Conservation (phyloP, 2,329 filamentous ascomycete genomes). For the Colletotrichum sp. region DNA sequence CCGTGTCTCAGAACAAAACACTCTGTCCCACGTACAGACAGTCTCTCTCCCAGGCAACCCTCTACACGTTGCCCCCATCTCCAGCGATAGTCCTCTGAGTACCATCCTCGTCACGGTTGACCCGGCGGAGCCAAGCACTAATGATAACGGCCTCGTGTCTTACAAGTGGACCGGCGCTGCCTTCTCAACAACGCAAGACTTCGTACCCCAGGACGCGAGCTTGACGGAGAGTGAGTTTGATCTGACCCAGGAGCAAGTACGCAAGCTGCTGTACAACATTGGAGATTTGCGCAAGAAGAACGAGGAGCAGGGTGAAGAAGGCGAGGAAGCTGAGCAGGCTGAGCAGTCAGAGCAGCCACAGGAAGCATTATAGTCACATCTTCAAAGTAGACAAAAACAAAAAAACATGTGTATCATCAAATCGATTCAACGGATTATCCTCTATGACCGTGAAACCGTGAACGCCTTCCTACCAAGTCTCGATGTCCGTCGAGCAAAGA, state of each 20-base stretch:
- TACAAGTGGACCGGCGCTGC: conserved; percentile 25
- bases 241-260: conserved; percentile 40
- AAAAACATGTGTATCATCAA: conserved; percentile 5
- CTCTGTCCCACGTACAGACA: conserved; percentile 51
- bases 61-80: conserved; percentile 54
- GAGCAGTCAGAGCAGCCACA: not conserved
- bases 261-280: conserved; percentile 48
- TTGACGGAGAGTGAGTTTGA: conserved; percentile 32
- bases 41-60: conserved; percentile 69
- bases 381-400: not conserved
- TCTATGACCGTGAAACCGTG: conserved; percentile 22
- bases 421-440: conserved; percentile 20
- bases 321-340: conserved; percentile 17
- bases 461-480: conserved; percentile 18
- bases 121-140: conserved; percentile 27
- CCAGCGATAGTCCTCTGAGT: conserved; percentile 24
- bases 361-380: not conserved
- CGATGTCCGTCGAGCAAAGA: conserved; percentile 22
- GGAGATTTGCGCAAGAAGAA: conserved; percentile 53
- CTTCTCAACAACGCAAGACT: conserved; percentile 7
- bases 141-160: conserved; percentile 23
- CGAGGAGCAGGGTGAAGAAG: conserved; percentile 29
- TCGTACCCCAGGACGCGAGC: conserved; percentile 3
- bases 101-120: conserved; percentile 47
- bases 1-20: conserved; percentile 51